Percentiles rank a stretch among this genome's conserved stretches.
phyloP scores from a whole-genome alignment of 2,329 filamentous ascomycete species.

The Metarhizium guizhouense region DNA sequence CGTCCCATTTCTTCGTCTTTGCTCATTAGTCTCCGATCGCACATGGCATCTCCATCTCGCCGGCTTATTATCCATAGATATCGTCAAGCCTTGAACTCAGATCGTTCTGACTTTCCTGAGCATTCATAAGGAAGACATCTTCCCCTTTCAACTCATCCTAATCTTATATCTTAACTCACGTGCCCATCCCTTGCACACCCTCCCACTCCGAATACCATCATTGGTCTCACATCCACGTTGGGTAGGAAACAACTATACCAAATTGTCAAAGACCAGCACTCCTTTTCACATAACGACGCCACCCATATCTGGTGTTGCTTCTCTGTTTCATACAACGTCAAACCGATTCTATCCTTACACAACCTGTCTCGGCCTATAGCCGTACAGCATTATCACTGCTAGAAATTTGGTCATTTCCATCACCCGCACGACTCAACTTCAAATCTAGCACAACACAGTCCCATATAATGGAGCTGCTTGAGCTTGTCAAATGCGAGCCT shows the following conservation, averaged over 20 bases:
- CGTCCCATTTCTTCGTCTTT: slow-evolving; percentile 2
- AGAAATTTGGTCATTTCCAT: background rate
- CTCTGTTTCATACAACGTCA: no score
- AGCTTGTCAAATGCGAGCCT: slow-evolving; percentile 55
- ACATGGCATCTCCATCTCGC: slow-evolving; percentile 8
- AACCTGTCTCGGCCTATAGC: no score
- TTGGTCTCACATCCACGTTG: background rate
- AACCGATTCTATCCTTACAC: no score
- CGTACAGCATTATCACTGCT: background rate
- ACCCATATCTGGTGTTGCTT: background rate
- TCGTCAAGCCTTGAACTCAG: slow-evolving; percentile 4
- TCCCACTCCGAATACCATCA: background rate
- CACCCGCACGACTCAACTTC: background rate
- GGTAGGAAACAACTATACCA: no score
- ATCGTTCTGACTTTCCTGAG: background rate
- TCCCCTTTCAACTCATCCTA: background rate
- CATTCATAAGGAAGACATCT: slow-evolving; percentile 1
- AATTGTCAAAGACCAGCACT: no score
- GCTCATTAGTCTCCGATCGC: slow-evolving; percentile 8
- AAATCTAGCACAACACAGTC: background rate
- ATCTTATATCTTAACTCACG: background rate
- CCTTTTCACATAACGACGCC: background rate
- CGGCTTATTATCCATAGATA: slow-evolving; percentile 3
- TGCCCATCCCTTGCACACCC: background rate
- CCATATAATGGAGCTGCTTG: slow-evolving; percentile 51